Evolutionary conservation across 257 asterid genomes (phyloP).

Genomic region (Fraxinus cuspidata): DNA sequence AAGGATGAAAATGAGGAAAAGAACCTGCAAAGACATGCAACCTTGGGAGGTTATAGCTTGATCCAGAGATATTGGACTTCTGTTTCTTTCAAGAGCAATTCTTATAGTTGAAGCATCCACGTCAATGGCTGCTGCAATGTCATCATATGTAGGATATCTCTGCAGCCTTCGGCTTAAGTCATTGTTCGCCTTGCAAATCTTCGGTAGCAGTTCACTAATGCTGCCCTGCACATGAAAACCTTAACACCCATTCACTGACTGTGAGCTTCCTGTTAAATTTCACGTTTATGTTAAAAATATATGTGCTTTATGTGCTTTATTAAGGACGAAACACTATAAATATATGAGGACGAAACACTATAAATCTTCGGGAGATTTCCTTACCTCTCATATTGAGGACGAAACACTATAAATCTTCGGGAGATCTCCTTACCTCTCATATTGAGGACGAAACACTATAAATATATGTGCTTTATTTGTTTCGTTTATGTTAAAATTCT

Average conservation of each 20-base stretch:
- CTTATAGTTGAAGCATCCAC: constrained; percentile 41
- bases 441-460: too few species aligned
- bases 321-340: too few species aligned
- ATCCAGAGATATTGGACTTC: constrained; percentile 57
- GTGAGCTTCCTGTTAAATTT: constrained; percentile 20
- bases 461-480: too few species aligned
- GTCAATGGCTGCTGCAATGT: constrained; percentile 48
- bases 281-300: too few species aligned
- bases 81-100: constrained; percentile 52
- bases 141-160: constrained; percentile 52
- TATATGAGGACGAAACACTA: too few species aligned
- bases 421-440: too few species aligned
- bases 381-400: too few species aligned
- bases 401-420: too few species aligned
- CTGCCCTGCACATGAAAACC: constrained; percentile 58
- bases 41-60: constrained; percentile 41
- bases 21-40: constrained; percentile 63
- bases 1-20: neutral
- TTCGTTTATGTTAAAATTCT: too few species aligned
- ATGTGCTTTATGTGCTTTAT: too few species aligned
- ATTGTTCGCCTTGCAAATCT: constrained; percentile 54
- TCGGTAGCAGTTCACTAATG: constrained; percentile 55
- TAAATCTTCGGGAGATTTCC: too few species aligned
- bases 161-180: constrained; percentile 42
- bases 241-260: constrained; percentile 46